phyloP scores from a whole-genome alignment of 345 rosid species.

The Luvunga scandens region DNA sequence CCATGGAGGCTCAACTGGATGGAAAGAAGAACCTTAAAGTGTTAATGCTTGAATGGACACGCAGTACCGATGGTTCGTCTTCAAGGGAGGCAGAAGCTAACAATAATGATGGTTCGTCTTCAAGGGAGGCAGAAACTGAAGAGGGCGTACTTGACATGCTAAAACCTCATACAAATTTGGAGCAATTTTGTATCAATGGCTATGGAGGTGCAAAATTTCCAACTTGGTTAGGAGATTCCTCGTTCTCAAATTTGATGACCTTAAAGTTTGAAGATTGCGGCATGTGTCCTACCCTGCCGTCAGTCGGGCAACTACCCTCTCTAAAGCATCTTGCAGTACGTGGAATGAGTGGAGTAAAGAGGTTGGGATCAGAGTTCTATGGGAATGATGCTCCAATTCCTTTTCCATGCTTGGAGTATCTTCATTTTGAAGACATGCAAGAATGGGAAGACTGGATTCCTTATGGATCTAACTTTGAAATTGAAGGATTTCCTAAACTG shows the following conservation, averaged over 20 bases:
- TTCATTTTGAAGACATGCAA: slow-evolving; percentile 17
- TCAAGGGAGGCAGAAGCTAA: no score
- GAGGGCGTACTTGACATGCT: not conserved
- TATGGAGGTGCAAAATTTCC: not conserved
- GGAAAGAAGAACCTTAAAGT: slow-evolving; percentile 23
- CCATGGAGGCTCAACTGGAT: slow-evolving; percentile 23
- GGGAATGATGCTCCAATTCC: not conserved
- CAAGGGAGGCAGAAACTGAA: not conserved
- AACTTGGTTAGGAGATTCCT: slow-evolving; percentile 19
- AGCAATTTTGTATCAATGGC: not conserved
- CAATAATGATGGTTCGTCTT: no score
- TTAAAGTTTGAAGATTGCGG: slow-evolving; percentile 1
- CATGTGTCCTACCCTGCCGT: not conserved
- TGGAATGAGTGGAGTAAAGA: not conserved
- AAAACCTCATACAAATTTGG: not conserved
- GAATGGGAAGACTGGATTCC: slow-evolving; percentile 35
- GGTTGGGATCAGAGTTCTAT: not conserved
- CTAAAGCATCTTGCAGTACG: not conserved
- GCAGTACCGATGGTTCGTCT: no score
- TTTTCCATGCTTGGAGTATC: slow-evolving; percentile 5
- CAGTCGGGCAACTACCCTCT: not conserved
- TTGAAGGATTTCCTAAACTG: slow-evolving; percentile 26
- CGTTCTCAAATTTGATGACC: not conserved
- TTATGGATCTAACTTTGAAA: not conserved
- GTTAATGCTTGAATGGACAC: slow-evolving; percentile 7